Conservation (phyloP, 805 yeast species). For the Citeromyces nyonsensis region DNA sequence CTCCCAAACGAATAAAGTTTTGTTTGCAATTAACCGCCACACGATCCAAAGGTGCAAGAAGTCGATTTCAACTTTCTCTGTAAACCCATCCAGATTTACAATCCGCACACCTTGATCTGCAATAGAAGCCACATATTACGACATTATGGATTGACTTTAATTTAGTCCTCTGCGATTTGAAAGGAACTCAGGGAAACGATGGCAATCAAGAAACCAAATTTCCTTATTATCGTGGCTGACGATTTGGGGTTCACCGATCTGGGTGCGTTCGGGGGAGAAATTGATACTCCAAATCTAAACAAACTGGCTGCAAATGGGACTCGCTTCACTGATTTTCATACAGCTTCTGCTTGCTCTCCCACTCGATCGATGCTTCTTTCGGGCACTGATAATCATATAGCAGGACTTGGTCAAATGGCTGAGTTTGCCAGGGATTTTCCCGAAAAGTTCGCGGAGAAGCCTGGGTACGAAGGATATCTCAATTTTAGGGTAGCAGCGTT, state of each 20-base stretch:
- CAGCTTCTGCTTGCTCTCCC: constrained; percentile 53
- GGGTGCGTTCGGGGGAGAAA: constrained; percentile 40
- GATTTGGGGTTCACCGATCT: constrained; percentile 46
- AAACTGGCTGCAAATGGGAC: constrained; percentile 26
- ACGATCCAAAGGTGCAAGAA: too few relatives aligned
- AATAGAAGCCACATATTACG: too few relatives aligned
- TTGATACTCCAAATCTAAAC: constrained; percentile 34
- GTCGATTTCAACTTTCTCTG: too few relatives aligned
- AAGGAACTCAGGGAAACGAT: too few relatives aligned
- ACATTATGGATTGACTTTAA: too few relatives aligned
- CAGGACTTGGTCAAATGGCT: constrained; percentile 44
- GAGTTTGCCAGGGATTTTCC: constrained; percentile 24
- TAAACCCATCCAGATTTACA: too few relatives aligned
- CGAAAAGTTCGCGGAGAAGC: constrained; percentile 22
- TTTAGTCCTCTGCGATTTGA: too few relatives aligned
- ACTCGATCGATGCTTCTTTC: constrained; percentile 45
- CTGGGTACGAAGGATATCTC: constrained; percentile 41
- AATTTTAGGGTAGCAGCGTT: constrained; percentile 35
- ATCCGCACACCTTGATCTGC: too few relatives aligned
- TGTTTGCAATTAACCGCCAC: too few relatives aligned
- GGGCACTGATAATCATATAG: constrained; percentile 48
- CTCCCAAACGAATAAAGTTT: too few relatives aligned
- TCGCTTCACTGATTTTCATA: constrained; percentile 40
- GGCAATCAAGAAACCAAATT: constrained; percentile 22
- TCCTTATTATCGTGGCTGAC: constrained; percentile 41